Percentiles rank a stretch among this genome's conserved stretches.
Evolutionary conservation across 176 grass and related monocot species (phyloP).

Genomic region (Zea mays): DNA sequence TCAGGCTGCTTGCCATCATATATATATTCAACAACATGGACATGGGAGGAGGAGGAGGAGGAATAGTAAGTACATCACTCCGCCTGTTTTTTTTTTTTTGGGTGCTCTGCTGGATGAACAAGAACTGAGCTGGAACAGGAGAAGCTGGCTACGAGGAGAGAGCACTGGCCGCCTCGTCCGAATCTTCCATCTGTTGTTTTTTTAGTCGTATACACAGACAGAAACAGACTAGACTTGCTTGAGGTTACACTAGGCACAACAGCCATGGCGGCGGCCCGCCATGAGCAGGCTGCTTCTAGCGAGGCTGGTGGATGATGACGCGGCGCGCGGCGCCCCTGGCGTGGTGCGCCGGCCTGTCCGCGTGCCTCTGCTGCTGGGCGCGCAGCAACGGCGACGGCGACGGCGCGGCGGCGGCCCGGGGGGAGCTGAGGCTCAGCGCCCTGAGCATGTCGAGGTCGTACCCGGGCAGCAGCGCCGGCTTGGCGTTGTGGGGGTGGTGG

Average conservation of each 20-base stretch:
- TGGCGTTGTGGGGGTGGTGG: not conserved
- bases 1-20: slow-evolving; percentile 30
- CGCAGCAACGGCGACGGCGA: no score
- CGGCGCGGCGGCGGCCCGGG: not conserved
- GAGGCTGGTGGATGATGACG: slow-evolving; percentile 76
- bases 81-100: no score
- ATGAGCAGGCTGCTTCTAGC: slow-evolving; percentile 36
- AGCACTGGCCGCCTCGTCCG: slow-evolving; percentile 13
- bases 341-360: no score
- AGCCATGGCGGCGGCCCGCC: not conserved
- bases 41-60: not conserved
- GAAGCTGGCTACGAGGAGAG: slow-evolving; percentile 6
- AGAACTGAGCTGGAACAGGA: slow-evolving; percentile 44
- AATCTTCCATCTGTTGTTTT: not conserved
- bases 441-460: slow-evolving; percentile 49
- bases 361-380: no score
- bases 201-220: slow-evolving; percentile 58
- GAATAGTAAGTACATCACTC: no score
- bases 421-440: slow-evolving; percentile 46
- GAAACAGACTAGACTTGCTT: slow-evolving; percentile 21
- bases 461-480: not conserved
- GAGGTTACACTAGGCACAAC: slow-evolving; percentile 47
- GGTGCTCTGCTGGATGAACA: slow-evolving; percentile 23
- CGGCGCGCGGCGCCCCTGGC: no score
- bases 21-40: slow-evolving; percentile 37